These are phyloP conservation scores for Crithidia acanthocephali DNA, from an alignment of 208 protist genomes.

Conservation along the genomic window DNA sequence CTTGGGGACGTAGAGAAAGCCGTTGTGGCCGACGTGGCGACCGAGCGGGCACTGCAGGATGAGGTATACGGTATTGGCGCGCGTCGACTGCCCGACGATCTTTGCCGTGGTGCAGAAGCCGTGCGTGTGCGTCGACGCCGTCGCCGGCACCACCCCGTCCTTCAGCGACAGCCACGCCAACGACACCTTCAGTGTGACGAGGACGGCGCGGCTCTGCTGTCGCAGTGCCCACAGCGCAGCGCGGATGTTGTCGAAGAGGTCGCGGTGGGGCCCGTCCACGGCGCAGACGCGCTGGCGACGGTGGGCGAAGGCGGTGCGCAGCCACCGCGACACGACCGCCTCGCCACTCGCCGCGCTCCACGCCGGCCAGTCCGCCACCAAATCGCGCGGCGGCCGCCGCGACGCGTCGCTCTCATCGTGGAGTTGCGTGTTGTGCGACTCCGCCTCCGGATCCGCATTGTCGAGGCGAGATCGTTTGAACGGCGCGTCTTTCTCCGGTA, in stretches of 20 bases:
- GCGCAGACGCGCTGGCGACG: slow-evolving; percentile 58
- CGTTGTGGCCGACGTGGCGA: slow-evolving; percentile 38
- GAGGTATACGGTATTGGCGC: slow-evolving; percentile 65
- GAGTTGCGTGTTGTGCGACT: background rate
- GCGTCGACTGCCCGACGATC: slow-evolving; percentile 66
- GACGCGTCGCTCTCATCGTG: too few relatives aligned
- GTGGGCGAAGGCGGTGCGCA: slow-evolving; percentile 65
- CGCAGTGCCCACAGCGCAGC: slow-evolving; percentile 80
- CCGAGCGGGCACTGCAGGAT: slow-evolving; percentile 84
- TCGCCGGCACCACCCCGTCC: slow-evolving; percentile 60
- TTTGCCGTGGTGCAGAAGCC: slow-evolving; percentile 81
- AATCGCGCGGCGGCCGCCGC: slow-evolving; percentile 3
- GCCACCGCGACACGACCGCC: slow-evolving; percentile 37
- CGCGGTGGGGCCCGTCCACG: slow-evolving; percentile 68
- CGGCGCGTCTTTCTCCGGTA: slow-evolving; percentile 48
- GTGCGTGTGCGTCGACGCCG: slow-evolving; percentile 27
- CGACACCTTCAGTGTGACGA: slow-evolving; percentile 70
- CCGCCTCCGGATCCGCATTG: background rate
- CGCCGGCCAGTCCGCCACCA: slow-evolving; percentile 52
- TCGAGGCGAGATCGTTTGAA: slow-evolving; percentile 38
- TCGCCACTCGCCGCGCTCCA: slow-evolving; percentile 35
- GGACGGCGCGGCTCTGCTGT: slow-evolving; percentile 53
- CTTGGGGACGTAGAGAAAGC: slow-evolving; percentile 74
- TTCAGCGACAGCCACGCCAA: slow-evolving; percentile 60
- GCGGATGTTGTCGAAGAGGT: slow-evolving; percentile 81